phyloP scores from a whole-genome alignment of 352 stramenopile species.

The Pythium brachiatum region DNA sequence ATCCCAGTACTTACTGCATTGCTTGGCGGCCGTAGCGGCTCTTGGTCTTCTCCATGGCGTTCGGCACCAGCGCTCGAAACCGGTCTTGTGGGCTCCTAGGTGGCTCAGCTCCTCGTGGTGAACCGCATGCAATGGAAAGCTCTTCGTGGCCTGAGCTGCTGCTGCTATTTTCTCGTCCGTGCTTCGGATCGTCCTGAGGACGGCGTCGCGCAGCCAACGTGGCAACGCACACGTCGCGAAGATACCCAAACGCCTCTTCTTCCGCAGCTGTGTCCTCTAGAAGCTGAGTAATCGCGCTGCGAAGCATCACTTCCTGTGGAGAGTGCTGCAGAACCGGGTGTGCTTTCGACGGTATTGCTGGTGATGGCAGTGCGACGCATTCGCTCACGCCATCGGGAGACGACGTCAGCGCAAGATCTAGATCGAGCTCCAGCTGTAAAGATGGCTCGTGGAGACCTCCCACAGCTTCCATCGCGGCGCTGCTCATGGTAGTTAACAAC shows the following conservation, averaged over 20 bases:
- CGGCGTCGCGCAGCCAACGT: constrained; percentile 30
- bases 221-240: constrained; percentile 69
- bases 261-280: constrained; percentile 52
- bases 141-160: not conserved
- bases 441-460: not conserved
- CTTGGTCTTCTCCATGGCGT: constrained; percentile 52
- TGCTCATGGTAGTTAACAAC: not conserved
- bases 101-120: constrained; percentile 12
- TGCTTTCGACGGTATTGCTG: not conserved
- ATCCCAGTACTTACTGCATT: constrained; percentile 31
- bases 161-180: constrained; percentile 30
- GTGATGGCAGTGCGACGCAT: not conserved
- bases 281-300: constrained; percentile 42
- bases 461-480: not conserved
- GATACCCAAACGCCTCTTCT: constrained; percentile 38
- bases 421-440: not conserved
- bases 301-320: constrained; percentile 36
- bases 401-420: constrained; percentile 1
- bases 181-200: constrained; percentile 26
- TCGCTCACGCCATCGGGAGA: not conserved
- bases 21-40: constrained; percentile 31
- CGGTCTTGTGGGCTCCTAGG: constrained; percentile 63
- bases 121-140: not conserved
- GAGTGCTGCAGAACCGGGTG: not conserved
- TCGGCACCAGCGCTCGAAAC: constrained; percentile 37